Base-by-base conservation (phyloP, 345 rosid genomes). In the Murraya paniculata region DNA sequence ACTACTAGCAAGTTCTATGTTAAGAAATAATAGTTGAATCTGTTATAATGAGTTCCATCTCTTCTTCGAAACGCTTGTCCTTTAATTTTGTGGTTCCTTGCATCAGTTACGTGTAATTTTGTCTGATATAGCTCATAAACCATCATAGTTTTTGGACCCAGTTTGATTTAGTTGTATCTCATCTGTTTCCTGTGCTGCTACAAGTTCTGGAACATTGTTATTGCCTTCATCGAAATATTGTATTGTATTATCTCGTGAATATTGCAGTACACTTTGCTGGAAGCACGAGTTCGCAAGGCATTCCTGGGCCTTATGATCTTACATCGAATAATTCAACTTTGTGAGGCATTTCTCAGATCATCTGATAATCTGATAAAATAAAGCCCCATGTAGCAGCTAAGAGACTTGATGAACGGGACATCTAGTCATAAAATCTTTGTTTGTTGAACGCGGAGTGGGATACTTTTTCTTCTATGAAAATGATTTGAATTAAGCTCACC, bases 11-110 rank as follows among this genome's bases (percentile, higher is more conserved):
- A 25, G 64, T 60, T 65, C 75, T 64, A 77, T 64, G 77, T 73
- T 36, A 56, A 67, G 62, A 55, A 85, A 81, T 76, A 83, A 83
- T 82, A 58, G 45, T 53, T 55, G 28, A 64, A 70, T 30, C 64
- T 78, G 65, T 69, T 71, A 62, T 71, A 73, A 77, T 74, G 36
- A 73, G 38, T 68, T 67, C 22, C 28, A 30, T 71, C 36, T 39
- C 48, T 19, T 31, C 28, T n/a, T 2, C 1, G 41, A 79, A 65
- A 62, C 48, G 1, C 28, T 13, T 16, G 48, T 60, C 45, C 48
- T 45, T 79, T 38, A n/a, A 65, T 27, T 71, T 41, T 50, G 69
- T 58, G 76, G 62, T 38, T 18, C 57, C 62, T 36, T 22, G 66
- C 28, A 67, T 73, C 69, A 55, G 57, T 68, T 22, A 35, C 45